A percentile compares a stretch with the other conserved stretches of the same genome.
These are phyloP conservation scores for Pseudoturritis turrita DNA, from an alignment of 345 rosid genomes.

Conservation along the genomic window DNA sequence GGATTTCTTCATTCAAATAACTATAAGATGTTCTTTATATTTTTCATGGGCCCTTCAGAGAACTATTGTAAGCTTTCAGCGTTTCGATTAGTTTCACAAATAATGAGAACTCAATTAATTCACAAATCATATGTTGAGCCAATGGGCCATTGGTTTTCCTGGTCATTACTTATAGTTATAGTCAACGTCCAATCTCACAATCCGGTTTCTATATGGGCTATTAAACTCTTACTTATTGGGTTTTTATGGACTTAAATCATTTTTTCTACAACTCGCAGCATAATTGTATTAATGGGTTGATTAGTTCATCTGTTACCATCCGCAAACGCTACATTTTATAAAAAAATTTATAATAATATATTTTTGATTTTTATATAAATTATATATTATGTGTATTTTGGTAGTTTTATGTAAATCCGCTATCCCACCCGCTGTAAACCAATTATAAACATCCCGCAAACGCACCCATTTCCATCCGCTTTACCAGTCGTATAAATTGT, in stretches of 20 bases:
- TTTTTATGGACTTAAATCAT: neutral
- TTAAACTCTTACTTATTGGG: neutral
- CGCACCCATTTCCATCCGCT: no score
- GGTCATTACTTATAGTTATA: neutral
- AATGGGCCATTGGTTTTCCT: slow-evolving; percentile 2
- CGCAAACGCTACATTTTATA: no score
- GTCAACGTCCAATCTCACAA: neutral
- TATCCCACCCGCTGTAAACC: no score
- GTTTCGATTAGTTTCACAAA: neutral
- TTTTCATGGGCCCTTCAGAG: neutral
- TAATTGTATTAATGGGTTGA: no score
- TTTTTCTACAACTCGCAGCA: no score
- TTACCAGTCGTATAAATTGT: no score
- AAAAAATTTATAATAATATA: no score
- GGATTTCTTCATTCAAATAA: neutral
- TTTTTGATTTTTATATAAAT: no score
- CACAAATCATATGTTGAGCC: neutral
- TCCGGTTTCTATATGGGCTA: neutral
- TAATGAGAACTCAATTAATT: neutral
- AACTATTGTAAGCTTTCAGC: neutral
- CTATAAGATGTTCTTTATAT: neutral
- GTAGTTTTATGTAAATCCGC: no score
- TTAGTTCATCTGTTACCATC: no score
- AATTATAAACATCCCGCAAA: no score
- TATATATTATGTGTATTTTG: no score